Base-by-base conservation (phyloP, 2,329 filamentous ascomycete species). In the Botrytis sinoallii region DNA sequence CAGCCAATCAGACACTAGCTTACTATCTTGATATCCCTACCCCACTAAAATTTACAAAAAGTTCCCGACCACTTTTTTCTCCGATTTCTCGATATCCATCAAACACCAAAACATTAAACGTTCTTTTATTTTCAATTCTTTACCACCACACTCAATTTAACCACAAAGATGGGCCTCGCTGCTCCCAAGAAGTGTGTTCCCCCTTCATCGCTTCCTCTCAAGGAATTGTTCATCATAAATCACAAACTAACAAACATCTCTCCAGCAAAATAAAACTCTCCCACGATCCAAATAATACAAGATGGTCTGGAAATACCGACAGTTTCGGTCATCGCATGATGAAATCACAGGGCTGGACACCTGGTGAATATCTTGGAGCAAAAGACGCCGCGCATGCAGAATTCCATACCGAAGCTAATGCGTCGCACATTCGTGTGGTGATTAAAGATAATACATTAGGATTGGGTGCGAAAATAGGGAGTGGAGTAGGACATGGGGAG, bases 251-350 rank as follows among this genome's bases (percentile, higher is more conserved):
- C 78, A 89, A 88, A 79, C 86, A 84, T 78, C 86, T 86, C 29
- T 66, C 8, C 16, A 82, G 81, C 71, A 78, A 79, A 48, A 77
- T 78, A 66, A 97, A 95, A 84, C 90, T 98, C 81, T 92, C 92
- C 77, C 88, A 92, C 81, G 96, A 99, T 83, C 96, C 96, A 12
- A 98, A 98, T 84, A 99, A 98, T 83, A 97, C 93, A 66, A 90
- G 89, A 87, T 99, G 96, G 96, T 91, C 92, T 73, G 91, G 91
- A 79, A 92, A 95, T 81, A 93, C 92, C 77, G 88, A 88, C 73
- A 91, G 90, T 71, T 98, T 96, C 82, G 96, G 96, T 78, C 95
- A 97, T 82, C 93, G 91, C 81, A 95, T 98, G 78, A 90, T 99
- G 80, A 89, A 91, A 68, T 87, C 92, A 25, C 94, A 98, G 80